Percentiles rank a stretch among this genome's conserved stretches.
phyloP scores from a whole-genome alignment of 2,329 filamentous ascomycete genomes.

The Clonostachys rhizophaga region DNA sequence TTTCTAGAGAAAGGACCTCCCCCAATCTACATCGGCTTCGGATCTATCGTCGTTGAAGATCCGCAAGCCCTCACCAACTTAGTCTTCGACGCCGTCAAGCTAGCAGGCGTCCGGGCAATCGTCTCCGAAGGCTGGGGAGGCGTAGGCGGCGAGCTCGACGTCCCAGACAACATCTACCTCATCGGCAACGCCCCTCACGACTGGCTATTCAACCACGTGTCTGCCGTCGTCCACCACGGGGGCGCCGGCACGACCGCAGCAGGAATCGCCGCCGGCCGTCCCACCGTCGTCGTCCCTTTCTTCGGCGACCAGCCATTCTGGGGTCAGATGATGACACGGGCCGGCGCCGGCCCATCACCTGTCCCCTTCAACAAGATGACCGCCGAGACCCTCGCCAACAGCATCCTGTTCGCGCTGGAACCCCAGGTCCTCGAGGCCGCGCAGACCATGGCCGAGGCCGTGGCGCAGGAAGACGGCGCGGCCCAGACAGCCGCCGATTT shows the following conservation, averaged over 20 bases:
- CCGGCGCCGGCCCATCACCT: constrained; percentile 31
- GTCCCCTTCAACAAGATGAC: constrained; percentile 27
- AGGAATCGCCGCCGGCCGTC: constrained; percentile 52
- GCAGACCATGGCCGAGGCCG: neutral
- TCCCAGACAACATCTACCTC: constrained; percentile 49
- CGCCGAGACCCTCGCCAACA: constrained; percentile 23
- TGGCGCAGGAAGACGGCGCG: constrained; percentile 1
- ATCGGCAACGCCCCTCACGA: constrained; percentile 62
- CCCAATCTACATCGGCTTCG: constrained; percentile 64
- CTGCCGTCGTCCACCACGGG: constrained; percentile 58
- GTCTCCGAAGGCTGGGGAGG: constrained; percentile 63
- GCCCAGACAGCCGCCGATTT: constrained; percentile 29
- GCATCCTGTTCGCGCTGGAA: constrained; percentile 24
- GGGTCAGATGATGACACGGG: constrained; percentile 31
- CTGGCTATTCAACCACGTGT: constrained; percentile 58
- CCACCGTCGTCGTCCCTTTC: constrained; percentile 63
- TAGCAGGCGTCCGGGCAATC: constrained; percentile 53
- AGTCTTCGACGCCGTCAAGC: constrained; percentile 53
- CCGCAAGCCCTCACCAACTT: constrained; percentile 51
- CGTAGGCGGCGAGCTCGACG: constrained; percentile 41
- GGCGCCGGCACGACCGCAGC: constrained; percentile 63
- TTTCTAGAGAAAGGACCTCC: constrained; percentile 53
- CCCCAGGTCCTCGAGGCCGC: constrained; percentile 13
- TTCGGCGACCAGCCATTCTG: constrained; percentile 52
- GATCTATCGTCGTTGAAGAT: constrained; percentile 61